phyloP scores from a whole-genome alignment of 148 eudicot species.

The Rhododendron williamsianum region DNA sequence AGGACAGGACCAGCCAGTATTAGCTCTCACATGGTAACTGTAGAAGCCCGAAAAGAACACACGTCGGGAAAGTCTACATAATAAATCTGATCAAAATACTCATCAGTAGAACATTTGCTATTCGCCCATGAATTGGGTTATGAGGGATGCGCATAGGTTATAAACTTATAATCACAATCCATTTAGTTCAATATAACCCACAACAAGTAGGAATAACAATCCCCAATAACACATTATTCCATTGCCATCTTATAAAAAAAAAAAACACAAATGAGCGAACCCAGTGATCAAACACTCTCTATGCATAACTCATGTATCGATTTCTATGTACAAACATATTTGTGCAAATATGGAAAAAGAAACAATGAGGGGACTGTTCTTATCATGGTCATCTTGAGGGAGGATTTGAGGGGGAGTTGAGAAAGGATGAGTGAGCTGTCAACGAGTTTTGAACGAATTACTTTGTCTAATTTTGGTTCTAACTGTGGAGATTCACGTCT shows the following conservation, averaged over 20 bases:
- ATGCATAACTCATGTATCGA: background rate
- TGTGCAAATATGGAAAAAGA: background rate
- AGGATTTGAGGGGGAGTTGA: slow-evolving; percentile 65
- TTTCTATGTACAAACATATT: background rate
- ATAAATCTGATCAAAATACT: no score
- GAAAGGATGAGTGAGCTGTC: slow-evolving; percentile 69
- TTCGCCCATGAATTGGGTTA: no score
- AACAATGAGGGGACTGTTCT: background rate
- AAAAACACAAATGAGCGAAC: background rate
- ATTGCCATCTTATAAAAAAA: background rate
- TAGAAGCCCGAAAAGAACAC: no score
- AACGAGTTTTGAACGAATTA: slow-evolving; percentile 48
- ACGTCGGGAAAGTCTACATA: no score
- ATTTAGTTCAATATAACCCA: no score
- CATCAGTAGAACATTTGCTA: no score
- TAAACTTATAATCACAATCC: no score
- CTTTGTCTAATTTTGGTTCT: background rate
- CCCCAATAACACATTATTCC: background rate
- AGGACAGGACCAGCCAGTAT: no score
- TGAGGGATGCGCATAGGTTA: no score
- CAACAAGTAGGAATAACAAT: no score
- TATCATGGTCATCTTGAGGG: slow-evolving; percentile 84
- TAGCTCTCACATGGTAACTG: no score
- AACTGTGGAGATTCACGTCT: background rate
- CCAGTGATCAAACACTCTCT: background rate